A percentile compares a stretch with the other conserved stretches of the same genome.
phyloP scores from a whole-genome alignment of 164 flowering plant genomes.

The Hamamelis virginiana region DNA sequence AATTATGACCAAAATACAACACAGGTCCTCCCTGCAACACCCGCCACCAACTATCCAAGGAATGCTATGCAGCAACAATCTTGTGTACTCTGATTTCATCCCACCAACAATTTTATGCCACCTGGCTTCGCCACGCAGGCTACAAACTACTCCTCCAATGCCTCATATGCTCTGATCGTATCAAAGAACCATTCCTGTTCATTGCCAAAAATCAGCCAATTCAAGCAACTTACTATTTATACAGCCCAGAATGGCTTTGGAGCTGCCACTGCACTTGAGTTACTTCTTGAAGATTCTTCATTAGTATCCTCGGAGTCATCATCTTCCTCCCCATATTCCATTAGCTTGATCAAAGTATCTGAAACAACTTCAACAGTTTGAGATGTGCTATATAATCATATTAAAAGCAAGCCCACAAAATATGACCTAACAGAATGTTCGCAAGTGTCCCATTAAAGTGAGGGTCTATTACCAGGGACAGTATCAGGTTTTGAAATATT shows the following conservation, averaged over 20 bases:
- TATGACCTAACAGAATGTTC: too few species aligned
- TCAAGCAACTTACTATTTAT: conserved; percentile 17
- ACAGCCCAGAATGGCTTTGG: conserved; percentile 88
- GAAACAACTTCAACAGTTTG: conserved; percentile 11
- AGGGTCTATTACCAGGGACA: conserved; percentile 51
- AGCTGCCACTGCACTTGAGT: conserved; percentile 12
- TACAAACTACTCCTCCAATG: not conserved
- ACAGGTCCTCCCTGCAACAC: too few species aligned
- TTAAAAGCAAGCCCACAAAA: too few species aligned
- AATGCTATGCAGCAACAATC: too few species aligned
- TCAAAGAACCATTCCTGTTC: not conserved
- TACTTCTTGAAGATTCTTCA: conserved; percentile 24
- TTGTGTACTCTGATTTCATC: too few species aligned
- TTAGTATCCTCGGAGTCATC: conserved; percentile 54
- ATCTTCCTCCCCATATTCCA: conserved; percentile 94
- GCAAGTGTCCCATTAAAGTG: too few species aligned
- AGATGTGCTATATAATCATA: too few species aligned
- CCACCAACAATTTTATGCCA: too few species aligned
- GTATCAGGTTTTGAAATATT: conserved; percentile 27
- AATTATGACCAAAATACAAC: too few species aligned
- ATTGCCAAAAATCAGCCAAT: not conserved
- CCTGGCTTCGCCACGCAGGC: too few species aligned
- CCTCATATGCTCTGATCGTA: not conserved
- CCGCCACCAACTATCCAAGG: too few species aligned
- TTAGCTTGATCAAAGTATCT: conserved; percentile 76